These are phyloP conservation scores for Hypoxylon sp. DNA, from an alignment of 2,329 filamentous ascomycete species.

Conservation along the genomic window DNA sequence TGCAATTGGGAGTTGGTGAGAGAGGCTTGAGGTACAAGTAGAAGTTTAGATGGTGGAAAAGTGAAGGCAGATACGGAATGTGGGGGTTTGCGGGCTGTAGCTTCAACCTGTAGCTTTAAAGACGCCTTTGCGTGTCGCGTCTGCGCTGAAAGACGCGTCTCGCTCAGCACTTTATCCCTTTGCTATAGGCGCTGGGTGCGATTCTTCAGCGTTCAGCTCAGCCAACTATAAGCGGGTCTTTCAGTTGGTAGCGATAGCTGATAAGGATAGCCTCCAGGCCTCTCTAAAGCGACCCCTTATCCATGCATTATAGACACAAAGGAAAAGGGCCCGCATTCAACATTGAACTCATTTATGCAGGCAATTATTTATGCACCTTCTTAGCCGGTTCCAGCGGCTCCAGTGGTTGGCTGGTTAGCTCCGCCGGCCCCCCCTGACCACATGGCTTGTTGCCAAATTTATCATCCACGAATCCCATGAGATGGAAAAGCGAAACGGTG, in stretches of 20 bases:
- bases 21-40: neutral
- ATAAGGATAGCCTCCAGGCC: no score
- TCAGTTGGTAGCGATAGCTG: no score
- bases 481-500: constrained; percentile 7
- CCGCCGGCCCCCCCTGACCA: constrained; percentile 1
- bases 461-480: constrained; percentile 21
- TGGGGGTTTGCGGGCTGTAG: constrained; percentile 22
- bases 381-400: no score
- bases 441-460: constrained; percentile 24
- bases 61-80: neutral
- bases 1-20: neutral
- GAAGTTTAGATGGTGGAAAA: neutral
- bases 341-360: neutral
- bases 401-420: neutral
- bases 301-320: no score
- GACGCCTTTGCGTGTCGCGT: neutral
- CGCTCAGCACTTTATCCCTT: neutral
- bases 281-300: no score
- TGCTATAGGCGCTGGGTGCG: neutral
- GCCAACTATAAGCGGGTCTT: neutral
- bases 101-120: neutral
- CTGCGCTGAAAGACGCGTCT: constrained; percentile 19
- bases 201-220: neutral
- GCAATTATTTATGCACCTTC: no score
- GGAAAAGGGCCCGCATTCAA: neutral